phyloP scores from a whole-genome alignment of 345 rosid species.

The Pugionium cornutum region DNA sequence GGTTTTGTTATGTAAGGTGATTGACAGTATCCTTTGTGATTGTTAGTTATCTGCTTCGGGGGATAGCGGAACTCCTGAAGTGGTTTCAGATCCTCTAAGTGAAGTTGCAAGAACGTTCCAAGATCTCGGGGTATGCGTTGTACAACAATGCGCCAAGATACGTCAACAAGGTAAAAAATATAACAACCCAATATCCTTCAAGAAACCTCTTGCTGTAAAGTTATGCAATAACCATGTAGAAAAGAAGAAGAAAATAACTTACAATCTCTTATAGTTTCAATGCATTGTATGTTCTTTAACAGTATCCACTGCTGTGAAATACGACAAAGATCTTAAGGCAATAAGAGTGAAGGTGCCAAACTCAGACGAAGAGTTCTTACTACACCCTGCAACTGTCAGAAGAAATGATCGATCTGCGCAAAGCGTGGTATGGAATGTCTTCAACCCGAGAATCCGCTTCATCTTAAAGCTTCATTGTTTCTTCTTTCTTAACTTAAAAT shows the following conservation, averaged over 20 bases:
- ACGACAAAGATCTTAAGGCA: constrained; percentile 74
- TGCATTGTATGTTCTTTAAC: constrained; percentile 22
- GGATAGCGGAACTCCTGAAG: constrained; percentile 91
- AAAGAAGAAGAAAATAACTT: neutral
- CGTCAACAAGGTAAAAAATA: constrained; percentile 78
- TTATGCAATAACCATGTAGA: neutral
- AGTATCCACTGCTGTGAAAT: constrained; percentile 91
- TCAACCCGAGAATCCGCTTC: neutral
- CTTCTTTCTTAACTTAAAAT: neutral
- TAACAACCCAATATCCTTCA: neutral
- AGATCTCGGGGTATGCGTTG: constrained; percentile 84
- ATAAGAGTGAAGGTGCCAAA: constrained; percentile 87
- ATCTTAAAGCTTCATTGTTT: neutral
- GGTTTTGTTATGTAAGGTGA: too few relatives aligned
- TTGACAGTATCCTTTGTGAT: neutral
- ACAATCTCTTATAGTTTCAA: constrained; percentile 4
- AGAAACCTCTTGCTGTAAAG: constrained; percentile 4
- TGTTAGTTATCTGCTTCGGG: constrained; percentile 90
- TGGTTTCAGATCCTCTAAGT: constrained; percentile 86
- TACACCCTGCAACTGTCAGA: constrained; percentile 94
- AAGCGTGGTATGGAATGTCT: constrained; percentile 68
- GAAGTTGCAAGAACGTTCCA: constrained; percentile 85
- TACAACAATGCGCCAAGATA: constrained; percentile 95
- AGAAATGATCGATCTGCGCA: constrained; percentile 88
- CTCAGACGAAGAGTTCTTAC: constrained; percentile 85